Base-by-base conservation (phyloP, 176 grass and related monocot species). In the Avena insularis region DNA sequence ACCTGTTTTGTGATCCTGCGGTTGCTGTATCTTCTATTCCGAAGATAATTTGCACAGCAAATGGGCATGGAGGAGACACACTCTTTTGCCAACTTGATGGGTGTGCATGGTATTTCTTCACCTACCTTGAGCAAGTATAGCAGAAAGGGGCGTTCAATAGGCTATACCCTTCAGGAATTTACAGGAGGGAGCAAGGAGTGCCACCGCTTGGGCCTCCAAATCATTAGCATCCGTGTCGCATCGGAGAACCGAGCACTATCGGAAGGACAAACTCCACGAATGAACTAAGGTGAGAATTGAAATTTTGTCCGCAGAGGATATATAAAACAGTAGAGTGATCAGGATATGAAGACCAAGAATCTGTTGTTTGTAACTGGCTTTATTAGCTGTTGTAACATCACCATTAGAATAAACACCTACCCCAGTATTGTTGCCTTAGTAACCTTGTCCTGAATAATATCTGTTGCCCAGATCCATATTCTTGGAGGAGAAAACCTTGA, bases 191-290 rank as follows among this genome's bases (percentile, higher is more conserved):
- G 94, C 97, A 13, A 94, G 86, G 87, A 95, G 88, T 21, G 91
- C 94, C 19, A 91, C 86, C 43, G 86, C 82, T 77, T 96, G 94
- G 92, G 94, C 94, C 64, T 94, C 94, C 46, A 96, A 99, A 72
- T 99, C 94, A 4, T 79, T 99, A 83, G 97, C 91, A 51, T 98
- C 97, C 9, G 97, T 98, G 11, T 94, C 94, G 1, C n/a, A 94
- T 99, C 5, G 94, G 92, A 63, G 97, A 99, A 88, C 60, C 90
- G 38, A 94, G 92, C 35, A 75, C 77, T 47, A 88, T 91, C 10
- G 90, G 88, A 82, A 90, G 92, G 89, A 73, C 83, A 35, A 84
- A 94, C 64, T 92, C 90, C 4, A 88, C 82, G 12, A 86, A 63
- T 77, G 90, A 96, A 75, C 88, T 90, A 83, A 96, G 92, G 83